Conservation (phyloP, 768 basidiomycete genomes). For the Calocera viscosa region DNA sequence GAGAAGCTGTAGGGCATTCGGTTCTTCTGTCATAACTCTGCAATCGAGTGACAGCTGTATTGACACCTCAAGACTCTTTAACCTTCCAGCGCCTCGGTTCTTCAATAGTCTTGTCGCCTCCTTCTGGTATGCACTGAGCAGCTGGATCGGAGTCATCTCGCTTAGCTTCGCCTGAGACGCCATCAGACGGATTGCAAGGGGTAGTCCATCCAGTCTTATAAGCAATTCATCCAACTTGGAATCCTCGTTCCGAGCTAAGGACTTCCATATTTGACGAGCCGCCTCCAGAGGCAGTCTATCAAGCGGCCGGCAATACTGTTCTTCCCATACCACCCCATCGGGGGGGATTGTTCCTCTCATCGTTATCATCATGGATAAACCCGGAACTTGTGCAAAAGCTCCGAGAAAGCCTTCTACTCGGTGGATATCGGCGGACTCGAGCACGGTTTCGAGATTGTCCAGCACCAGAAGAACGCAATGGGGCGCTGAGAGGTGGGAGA, state of each 20-base stretch:
- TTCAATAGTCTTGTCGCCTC: conserved; percentile 9
- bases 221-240: conserved; percentile 6
- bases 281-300: neutral
- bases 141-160: neutral
- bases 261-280: conserved; percentile 10
- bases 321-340: neutral
- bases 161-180: neutral
- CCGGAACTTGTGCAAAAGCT: neutral
- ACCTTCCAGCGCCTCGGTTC: conserved; percentile 4
- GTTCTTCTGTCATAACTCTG: conserved; percentile 15
- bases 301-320: neutral
- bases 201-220: neutral
- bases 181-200: neutral
- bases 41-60: conserved; percentile 21
- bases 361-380: neutral
- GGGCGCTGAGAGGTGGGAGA: neutral
- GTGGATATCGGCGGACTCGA: neutral
- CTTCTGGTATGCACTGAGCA: neutral
- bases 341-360: neutral
- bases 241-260: conserved; percentile 16
- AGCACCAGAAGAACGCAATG: neutral
- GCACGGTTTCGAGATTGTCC: neutral
- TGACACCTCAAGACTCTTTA: conserved; percentile 19
- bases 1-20: conserved; percentile 20
- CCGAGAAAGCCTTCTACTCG: neutral